Evolutionary conservation across 106 monocot species (phyloP), one percentile per base, ranked within the genome.

Genomic region (Ottelia alismoides): DNA sequence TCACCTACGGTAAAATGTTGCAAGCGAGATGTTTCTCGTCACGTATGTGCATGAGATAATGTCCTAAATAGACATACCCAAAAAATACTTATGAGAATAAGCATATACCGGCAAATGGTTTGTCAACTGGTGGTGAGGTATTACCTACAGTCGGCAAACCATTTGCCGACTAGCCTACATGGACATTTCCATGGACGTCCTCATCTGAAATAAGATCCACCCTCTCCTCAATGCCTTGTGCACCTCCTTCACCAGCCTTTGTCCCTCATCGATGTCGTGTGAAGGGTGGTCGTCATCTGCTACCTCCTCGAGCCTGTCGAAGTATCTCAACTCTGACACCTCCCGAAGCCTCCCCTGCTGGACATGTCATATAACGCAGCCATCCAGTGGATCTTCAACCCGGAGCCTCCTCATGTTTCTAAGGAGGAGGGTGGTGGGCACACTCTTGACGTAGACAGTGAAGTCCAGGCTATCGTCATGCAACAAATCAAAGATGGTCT

Each of bases 401-500:
- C 56, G 64, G 16, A 82, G 27, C 22, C 22, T 72, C 25, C 85
- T 58, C 61, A 91, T 35, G 27, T 67, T 73, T 44, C 78, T 24
- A 48, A 78, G 78, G 74, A 91, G 85, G 5, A 91, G 67, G 2
- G 81, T 76, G 6, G 75, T 73, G 1, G 91, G 85, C n/a, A 91
- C 54, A 63, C 53, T 73, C 51, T 71, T 54, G 60, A 78, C 74
- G 66, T 85, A 91, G 49, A 91, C 32, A 0, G 55, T 65, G 43
- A 85, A 85, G 52, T 78, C 81, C 20, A 67, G 61, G 12, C 64
- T 58, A 16, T 73, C 61, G 1, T 77, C 75, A 12, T 64, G 60
- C 20, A 91, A 66, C 12, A 78, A 91, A 60, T 91, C 91, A 45
- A 91, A 91, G 60, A 91, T 91, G 64, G 91, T 81, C 65, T 72